Conservation (phyloP, 179 eudicot genomes). For the Gypsophila paniculata region DNA sequence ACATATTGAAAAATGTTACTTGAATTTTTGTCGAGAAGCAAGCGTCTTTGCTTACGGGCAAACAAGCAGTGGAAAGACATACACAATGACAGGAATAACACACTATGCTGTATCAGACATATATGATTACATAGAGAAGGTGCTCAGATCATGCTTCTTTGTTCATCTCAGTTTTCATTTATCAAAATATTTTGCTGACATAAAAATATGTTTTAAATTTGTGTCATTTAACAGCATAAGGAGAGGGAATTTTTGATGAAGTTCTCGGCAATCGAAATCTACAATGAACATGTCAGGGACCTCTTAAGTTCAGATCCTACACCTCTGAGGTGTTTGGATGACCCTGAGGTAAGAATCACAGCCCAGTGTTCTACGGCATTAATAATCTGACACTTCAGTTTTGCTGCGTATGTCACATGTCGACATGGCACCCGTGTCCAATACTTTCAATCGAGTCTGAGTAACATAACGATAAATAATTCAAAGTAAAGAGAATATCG, state of each 20-base stretch:
- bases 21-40: slow-evolving; percentile 35
- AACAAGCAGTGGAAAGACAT: slow-evolving; percentile 89
- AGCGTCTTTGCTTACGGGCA: slow-evolving; percentile 85
- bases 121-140: slow-evolving; percentile 50
- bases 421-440: neutral
- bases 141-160: slow-evolving; percentile 12
- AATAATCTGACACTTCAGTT: neutral
- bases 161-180: neutral
- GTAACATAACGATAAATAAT: neutral
- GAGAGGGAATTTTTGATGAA: slow-evolving; percentile 72
- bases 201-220: neutral
- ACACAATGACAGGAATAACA: slow-evolving; percentile 69
- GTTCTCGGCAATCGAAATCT: slow-evolving; percentile 86
- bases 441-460: neutral
- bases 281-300: slow-evolving; percentile 81
- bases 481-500: neutral
- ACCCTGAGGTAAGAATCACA: slow-evolving; percentile 60
- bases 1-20: neutral
- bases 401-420: neutral
- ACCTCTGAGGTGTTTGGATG: slow-evolving; percentile 84
- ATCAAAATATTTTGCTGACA: neutral
- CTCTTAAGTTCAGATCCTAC: slow-evolving; percentile 56
- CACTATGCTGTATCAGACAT: slow-evolving; percentile 57
- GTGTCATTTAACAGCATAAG: slow-evolving; percentile 37
- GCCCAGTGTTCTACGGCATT: neutral